Evolutionary conservation across 2,329 filamentous ascomycete genomes (phyloP).

Genomic region (Aspergillus latus): DNA sequence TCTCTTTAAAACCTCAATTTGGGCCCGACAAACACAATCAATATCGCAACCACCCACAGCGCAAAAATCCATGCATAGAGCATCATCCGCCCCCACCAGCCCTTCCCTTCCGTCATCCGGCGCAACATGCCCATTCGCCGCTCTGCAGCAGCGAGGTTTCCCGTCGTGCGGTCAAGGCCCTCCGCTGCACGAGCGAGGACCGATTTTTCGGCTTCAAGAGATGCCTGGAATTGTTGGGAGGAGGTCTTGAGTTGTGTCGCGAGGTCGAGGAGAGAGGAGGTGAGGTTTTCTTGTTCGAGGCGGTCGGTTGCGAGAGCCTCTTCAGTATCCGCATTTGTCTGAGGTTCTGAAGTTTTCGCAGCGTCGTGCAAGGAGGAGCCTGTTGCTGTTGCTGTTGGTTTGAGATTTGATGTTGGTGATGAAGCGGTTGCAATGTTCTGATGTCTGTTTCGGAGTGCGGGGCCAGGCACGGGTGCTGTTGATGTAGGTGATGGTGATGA

Average conservation of each 20-base stretch:
- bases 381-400: constrained; percentile 8
- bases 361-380: constrained; percentile 13
- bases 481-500: constrained; percentile 10
- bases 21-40: constrained; percentile 81
- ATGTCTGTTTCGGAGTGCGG: constrained; percentile 29
- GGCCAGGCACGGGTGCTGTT: constrained; percentile 8
- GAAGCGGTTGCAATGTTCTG: constrained; percentile 15
- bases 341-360: constrained; percentile 1
- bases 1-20: constrained; percentile 75
- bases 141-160: constrained; percentile 73
- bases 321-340: constrained; percentile 56
- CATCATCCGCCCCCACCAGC: constrained; percentile 81
- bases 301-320: constrained; percentile 74
- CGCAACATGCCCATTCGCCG: constrained; percentile 74
- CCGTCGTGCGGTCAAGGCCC: constrained; percentile 74
- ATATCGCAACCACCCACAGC: constrained; percentile 72
- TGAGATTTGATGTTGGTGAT: constrained; percentile 5
- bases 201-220: constrained; percentile 72
- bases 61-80: constrained; percentile 82
- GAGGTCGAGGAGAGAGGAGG: constrained; percentile 76
- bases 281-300: constrained; percentile 78
- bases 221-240: constrained; percentile 68
- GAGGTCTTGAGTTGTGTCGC: constrained; percentile 74
- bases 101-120: constrained; percentile 81
- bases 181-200: constrained; percentile 69